Evolutionary conservation across 441 rosid genomes (phyloP).

Genomic region (Gossypium davidsonii): DNA sequence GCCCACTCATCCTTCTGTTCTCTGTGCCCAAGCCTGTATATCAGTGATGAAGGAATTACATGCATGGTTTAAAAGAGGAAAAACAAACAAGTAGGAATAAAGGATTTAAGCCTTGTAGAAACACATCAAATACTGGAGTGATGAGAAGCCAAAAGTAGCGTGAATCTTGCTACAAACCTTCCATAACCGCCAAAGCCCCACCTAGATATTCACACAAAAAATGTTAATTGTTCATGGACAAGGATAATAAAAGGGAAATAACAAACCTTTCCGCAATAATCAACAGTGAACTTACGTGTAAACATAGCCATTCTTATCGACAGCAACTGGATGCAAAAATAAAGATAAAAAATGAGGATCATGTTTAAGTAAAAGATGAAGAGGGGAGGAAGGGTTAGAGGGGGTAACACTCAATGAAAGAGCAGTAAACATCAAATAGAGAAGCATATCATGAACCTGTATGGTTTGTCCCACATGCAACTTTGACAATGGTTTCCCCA

Average conservation of each 20-base stretch:
- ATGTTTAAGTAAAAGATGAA: not conserved
- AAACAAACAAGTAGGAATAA: not conserved
- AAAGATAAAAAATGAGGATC: conserved; percentile 13
- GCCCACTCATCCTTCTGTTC: conserved; percentile 98
- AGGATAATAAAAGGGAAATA: conserved; percentile 11
- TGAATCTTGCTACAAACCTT: conserved; percentile 47
- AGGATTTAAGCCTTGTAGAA: not conserved
- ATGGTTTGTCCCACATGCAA: conserved; percentile 89
- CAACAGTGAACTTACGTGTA: conserved; percentile 67
- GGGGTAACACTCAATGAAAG: not conserved
- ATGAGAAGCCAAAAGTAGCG: not conserved
- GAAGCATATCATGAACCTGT: conserved; percentile 45
- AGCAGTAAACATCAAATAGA: not conserved
- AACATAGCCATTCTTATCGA: conserved; percentile 81
- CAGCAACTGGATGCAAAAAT: conserved; percentile 64
- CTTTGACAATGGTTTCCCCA: conserved; percentile 78
- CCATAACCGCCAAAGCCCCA: conserved; percentile 99
- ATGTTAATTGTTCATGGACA: conserved; percentile 12
- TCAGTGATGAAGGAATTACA: conserved; percentile 20
- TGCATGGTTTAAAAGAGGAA: not conserved
- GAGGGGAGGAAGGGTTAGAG: not conserved
- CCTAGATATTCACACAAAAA: conserved; percentile 35
- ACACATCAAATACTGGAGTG: not conserved
- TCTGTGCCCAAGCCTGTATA: conserved; percentile 84
- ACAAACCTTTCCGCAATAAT: not conserved